Percentiles rank a stretch among this genome's conserved stretches.
Evolutionary conservation across 2,329 filamentous ascomycete species (phyloP).

Genomic region (Elsinoe batatas): DNA sequence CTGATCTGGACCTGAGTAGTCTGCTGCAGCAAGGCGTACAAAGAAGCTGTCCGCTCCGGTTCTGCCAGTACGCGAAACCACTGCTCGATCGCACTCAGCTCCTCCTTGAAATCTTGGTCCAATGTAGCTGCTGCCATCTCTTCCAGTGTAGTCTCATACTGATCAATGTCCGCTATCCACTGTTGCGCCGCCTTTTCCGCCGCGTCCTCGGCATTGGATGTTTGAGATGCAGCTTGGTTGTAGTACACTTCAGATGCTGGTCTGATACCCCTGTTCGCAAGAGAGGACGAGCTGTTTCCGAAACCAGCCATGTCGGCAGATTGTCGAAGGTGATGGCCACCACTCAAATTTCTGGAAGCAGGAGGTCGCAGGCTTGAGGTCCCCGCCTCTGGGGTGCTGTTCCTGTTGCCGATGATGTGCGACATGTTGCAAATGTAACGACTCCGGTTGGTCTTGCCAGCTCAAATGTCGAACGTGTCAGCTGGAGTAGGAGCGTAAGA

Average conservation of each 20-base stretch:
- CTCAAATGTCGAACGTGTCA: background rate
- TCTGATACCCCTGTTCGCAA: conserved; percentile 68
- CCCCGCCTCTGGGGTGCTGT: conserved; percentile 90
- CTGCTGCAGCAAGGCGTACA: conserved; percentile 93
- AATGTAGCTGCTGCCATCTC: conserved; percentile 98
- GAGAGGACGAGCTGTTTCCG: conserved; percentile 46
- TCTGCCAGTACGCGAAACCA: conserved; percentile 98
- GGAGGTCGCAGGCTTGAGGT: conserved; percentile 76
- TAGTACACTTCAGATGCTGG: conserved; percentile 91
- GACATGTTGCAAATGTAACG: conserved; percentile 31
- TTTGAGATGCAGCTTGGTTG: conserved; percentile 61
- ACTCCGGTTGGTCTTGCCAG: background rate
- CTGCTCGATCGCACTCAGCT: conserved; percentile 96
- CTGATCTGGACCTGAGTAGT: conserved; percentile 98
- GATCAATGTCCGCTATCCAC: conserved; percentile 98
- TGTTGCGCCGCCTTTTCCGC: conserved; percentile 93
- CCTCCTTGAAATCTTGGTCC: conserved; percentile 99
- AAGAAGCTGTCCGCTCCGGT: conserved; percentile 85
- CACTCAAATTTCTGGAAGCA: conserved; percentile 63
- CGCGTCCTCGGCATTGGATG: conserved; percentile 65
- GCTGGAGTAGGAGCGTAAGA: background rate
- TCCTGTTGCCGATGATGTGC: conserved; percentile 60
- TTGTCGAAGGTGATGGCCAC: conserved; percentile 78
- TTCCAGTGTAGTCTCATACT: conserved; percentile 96
- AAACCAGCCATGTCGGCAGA: conserved; percentile 94